Conservation (phyloP, 2,329 filamentous ascomycete genomes). For the Aspergillus tubingensis region DNA sequence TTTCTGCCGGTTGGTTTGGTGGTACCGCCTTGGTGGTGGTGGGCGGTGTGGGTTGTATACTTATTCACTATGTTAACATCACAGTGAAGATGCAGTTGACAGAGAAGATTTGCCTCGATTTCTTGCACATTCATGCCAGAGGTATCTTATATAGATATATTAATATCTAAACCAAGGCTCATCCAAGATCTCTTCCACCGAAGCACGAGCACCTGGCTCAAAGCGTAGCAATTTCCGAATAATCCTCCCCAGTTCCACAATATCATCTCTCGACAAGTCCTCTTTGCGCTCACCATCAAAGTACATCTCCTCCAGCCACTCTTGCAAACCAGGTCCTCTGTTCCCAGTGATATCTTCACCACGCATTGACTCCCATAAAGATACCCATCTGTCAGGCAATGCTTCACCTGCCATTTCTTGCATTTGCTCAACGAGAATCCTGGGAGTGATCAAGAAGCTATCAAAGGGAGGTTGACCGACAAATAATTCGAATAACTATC, state of each 20-base stretch:
- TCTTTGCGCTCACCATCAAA: slow-evolving; percentile 33
- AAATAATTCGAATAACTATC: slow-evolving; percentile 43
- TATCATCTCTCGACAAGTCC: slow-evolving; percentile 28
- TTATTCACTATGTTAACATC: no score
- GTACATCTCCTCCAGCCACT: slow-evolving; percentile 43
- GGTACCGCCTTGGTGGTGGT: no score
- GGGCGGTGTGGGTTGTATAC: no score
- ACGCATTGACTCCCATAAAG: slow-evolving; percentile 31
- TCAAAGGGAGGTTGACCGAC: slow-evolving; percentile 43
- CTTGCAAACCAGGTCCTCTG: slow-evolving; percentile 29
- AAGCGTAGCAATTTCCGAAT: slow-evolving; percentile 27
- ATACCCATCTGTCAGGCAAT: slow-evolving; percentile 39
- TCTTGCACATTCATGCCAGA: no score
- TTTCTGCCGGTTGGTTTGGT: no score
- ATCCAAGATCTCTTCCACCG: slow-evolving; percentile 26
- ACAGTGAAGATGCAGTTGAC: no score
- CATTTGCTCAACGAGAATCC: slow-evolving; percentile 40
- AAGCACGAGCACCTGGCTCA: slow-evolving; percentile 30
- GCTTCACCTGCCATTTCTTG: slow-evolving; percentile 36
- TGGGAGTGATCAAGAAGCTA: slow-evolving; percentile 36
- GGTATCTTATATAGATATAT: rapidly evolving
- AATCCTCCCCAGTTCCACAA: slow-evolving; percentile 25
- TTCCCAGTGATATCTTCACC: slow-evolving; percentile 16
- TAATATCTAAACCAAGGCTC: slow-evolving; percentile 26
- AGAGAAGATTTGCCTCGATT: no score